phyloP scores from a whole-genome alignment of 2,329 filamentous ascomycete genomes.

The Scedosporium aurantiacum region DNA sequence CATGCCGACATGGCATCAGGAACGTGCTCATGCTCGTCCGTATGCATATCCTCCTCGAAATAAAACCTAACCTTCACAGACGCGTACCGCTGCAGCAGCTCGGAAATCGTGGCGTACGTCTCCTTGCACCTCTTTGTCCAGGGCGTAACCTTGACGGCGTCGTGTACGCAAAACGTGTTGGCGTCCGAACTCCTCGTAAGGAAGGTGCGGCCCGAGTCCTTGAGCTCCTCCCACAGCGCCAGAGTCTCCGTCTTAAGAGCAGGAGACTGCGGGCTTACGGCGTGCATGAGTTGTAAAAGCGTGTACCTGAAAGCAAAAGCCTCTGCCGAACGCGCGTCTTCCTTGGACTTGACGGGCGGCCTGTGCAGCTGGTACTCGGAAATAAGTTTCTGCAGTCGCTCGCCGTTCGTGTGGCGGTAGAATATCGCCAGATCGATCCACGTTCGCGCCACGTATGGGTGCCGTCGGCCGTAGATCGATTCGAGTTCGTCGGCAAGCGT shows the following conservation, averaged over 20 bases:
- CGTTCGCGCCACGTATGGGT: constrained; percentile 30
- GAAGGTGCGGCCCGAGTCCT: constrained; percentile 23
- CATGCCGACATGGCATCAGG: constrained; percentile 2
- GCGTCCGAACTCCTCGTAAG: constrained; percentile 24
- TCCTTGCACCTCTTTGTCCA: constrained; percentile 31
- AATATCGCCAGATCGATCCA: constrained; percentile 31
- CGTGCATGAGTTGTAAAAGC: constrained; percentile 28
- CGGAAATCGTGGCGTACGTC: constrained; percentile 26
- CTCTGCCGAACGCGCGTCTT: constrained; percentile 22
- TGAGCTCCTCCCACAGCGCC: constrained; percentile 26
- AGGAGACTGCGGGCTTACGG: constrained; percentile 21
- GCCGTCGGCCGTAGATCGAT: constrained; percentile 29
- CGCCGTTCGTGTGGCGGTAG: constrained; percentile 24
- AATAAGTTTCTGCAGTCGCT: constrained; percentile 25
- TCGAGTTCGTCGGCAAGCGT: constrained; percentile 32
- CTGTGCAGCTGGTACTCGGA: constrained; percentile 25
- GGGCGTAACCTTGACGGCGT: constrained; percentile 31
- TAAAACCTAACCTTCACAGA: constrained; percentile 27
- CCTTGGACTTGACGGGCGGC: constrained; percentile 23
- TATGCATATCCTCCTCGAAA: constrained; percentile 34
- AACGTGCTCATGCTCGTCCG: constrained; percentile 20
- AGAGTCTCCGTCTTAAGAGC: constrained; percentile 23
- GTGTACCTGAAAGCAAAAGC: constrained; percentile 28
- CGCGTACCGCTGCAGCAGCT: constrained; percentile 26
- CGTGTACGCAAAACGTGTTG: constrained; percentile 31